Evolutionary conservation across 495 filamentous ascomycete species (phyloP), one percentile per base, ranked within the genome.

Genomic region (Neurospora sp.): DNA sequence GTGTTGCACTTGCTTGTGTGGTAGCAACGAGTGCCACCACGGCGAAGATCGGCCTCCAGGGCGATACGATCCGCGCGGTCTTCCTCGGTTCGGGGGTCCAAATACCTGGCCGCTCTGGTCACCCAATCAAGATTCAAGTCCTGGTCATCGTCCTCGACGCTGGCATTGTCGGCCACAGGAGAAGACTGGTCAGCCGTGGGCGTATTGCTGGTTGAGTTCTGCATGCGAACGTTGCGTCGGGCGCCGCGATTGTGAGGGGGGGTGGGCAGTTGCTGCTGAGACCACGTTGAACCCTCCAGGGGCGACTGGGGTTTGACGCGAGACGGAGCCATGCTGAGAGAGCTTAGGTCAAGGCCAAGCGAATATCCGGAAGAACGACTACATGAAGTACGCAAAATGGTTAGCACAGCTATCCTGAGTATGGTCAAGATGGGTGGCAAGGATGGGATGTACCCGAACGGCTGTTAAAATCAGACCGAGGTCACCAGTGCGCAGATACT

Each of bases 1-100:
- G 87, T 88, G n/a, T 83, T 80, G 75, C 88, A 90, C 69, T 82
- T 75, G 0, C 70, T 70, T 47, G 79, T 76, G 71, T 81, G 82
- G 78, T 82, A 78, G 69, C 83, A 84, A 9, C 38, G 41, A 42
- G 69, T 47, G 61, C 70, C 69, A 14, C 41, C 39, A 16, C 72
- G 71, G 65, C 72, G 37, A 38, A 35, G 20, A 18, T 45, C 42
- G 4, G 18, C 27, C 12, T 71, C 70, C 9, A 59, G n/a, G 22
- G 16, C 42, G 31, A 31, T 44, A 12, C 39, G 27, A n/a, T 44
- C 27, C 27, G 53, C 2, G 22, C 53, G 53, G 22, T 65, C 53
- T 65, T 65, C 53, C 12, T 65, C 53, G 7, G 53, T 65, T 31
- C 53, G 53, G 5, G 53, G 53, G 3, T 31, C 53, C 53, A 65